Base-by-base conservation (phyloP, 805 yeast species). In the Pichia manshurica region DNA sequence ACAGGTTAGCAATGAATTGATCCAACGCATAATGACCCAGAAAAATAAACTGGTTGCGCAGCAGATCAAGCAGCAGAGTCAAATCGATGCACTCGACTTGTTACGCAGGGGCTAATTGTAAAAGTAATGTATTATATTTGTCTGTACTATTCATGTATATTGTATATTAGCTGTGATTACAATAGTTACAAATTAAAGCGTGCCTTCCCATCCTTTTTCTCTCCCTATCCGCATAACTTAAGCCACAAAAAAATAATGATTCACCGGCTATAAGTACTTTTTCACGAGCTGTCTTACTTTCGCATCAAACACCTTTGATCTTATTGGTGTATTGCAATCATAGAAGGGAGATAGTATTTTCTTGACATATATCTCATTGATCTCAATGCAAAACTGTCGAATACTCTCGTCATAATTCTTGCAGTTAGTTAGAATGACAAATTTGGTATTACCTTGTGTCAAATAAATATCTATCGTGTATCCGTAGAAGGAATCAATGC, bases 331-430 rank as follows among this genome's bases (percentile, higher is more conserved):
- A 58, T 87, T 85, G 36, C 80, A 75, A 41, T 76, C 71, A 62
- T 90, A 91, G 61, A 93, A 93, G 1, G 99, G 98, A 54, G 83
- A 86, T 71, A 91, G 70, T 41, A 87, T 62, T 9, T 89, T 79
- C 67, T 90, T 91, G 20, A 87, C 88, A 57, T 91, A 93, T 43
- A 91, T 69, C 56, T 91, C 98, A 65, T 89, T 87, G 8, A 86
- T 75, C 52, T 90, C 98, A 38, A 75, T 73, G 62, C 90, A 87
- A 61, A 93, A 90, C 61, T 84, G 91, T 54, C 82, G 79, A 16
- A 90, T 84, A 12, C 82, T 71, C 54, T 81, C 89, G 54, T 91
- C 96, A 19, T 56, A 58, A 52, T 77, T 72, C 43, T 69, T 69
- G 20, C 73, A 61, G 48, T 82, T 85, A 54, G 84, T 87, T 2